phyloP scores from a whole-genome alignment of 768 basidiomycete genomes.

The Mycena maculata region DNA sequence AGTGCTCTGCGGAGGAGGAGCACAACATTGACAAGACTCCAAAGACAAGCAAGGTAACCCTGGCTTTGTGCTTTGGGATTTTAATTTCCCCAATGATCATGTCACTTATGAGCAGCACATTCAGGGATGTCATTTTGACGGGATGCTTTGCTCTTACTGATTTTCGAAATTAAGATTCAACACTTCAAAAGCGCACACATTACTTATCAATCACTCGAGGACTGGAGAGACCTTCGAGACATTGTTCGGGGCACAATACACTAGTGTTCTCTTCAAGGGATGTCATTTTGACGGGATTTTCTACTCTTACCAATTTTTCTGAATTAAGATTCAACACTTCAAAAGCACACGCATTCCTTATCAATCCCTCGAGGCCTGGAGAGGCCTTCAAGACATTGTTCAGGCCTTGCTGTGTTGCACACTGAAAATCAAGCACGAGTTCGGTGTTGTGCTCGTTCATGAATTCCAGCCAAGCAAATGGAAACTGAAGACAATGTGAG shows the following conservation, averaged over 20 bases:
- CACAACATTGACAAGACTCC: background rate
- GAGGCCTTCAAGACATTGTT: too few species aligned
- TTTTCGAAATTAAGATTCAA: constrained; percentile 4
- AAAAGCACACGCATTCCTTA: too few species aligned
- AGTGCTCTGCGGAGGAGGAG: constrained; percentile 11
- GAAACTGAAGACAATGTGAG: too few species aligned
- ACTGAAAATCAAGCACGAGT: too few species aligned
- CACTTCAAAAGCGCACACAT: constrained; percentile 23
- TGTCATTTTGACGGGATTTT: too few species aligned
- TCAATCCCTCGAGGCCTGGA: too few species aligned
- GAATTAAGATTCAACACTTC: too few species aligned
- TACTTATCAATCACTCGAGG: constrained; percentile 28
- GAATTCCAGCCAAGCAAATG: too few species aligned
- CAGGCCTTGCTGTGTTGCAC: too few species aligned
- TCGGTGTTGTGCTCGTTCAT: too few species aligned
- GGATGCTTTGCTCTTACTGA: background rate
- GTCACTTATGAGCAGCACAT: constrained; percentile 7
- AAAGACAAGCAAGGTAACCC: background rate
- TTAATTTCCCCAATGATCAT: constrained; percentile 6
- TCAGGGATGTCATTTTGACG: background rate
- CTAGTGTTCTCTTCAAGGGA: background rate
- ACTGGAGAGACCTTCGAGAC: constrained; percentile 28
- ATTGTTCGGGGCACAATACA: constrained; percentile 27
- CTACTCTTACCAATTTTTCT: too few species aligned
- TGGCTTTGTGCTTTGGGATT: background rate